Evolutionary conservation across 371 early-diverging fungal species (phyloP).

Genomic region (Rhizopus microsporus): DNA sequence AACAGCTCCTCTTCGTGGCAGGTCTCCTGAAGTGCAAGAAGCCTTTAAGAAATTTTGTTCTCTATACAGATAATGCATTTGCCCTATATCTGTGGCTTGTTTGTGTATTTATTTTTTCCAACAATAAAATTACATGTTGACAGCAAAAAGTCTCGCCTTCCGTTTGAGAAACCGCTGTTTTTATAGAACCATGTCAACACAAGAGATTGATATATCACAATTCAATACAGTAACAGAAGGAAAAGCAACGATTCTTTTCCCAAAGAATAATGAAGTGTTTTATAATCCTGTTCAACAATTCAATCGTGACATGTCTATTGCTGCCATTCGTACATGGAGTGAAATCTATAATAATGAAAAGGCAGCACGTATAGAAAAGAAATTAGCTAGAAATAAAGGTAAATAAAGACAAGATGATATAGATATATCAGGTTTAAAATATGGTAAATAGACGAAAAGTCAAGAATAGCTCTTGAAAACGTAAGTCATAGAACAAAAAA

Average conservation of each 20-base stretch:
- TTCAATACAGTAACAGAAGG: conserved; percentile 78
- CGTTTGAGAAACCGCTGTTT: conserved; percentile 1
- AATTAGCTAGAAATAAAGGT: conserved; percentile 41
- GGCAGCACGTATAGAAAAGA: conserved; percentile 49
- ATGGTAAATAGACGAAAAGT: conserved; percentile 26
- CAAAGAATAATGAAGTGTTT: conserved; percentile 92
- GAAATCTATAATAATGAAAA: conserved; percentile 67
- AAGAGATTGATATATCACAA: conserved; percentile 42
- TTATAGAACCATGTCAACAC: conserved; percentile 15
- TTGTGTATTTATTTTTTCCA: neutral
- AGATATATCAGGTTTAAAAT: neutral
- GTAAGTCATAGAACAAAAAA: conserved; percentile 12
- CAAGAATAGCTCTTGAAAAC: conserved; percentile 27
- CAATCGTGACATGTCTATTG: conserved; percentile 96
- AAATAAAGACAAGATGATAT: neutral
- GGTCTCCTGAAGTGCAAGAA: conserved; percentile 58
- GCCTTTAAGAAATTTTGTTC: conserved; percentile 66
- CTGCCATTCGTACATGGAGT: conserved; percentile 90
- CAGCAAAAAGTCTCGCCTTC: conserved; percentile 3
- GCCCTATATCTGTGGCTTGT: neutral
- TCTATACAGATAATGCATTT: conserved; percentile 34
- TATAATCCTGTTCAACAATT: conserved; percentile 99
- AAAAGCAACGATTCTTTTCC: conserved; percentile 88
- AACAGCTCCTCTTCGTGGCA: conserved; percentile 67
- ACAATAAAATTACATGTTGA: conserved; percentile 1